Conservation (phyloP, 768 basidiomycete genomes). For the Boletus bicolor region DNA sequence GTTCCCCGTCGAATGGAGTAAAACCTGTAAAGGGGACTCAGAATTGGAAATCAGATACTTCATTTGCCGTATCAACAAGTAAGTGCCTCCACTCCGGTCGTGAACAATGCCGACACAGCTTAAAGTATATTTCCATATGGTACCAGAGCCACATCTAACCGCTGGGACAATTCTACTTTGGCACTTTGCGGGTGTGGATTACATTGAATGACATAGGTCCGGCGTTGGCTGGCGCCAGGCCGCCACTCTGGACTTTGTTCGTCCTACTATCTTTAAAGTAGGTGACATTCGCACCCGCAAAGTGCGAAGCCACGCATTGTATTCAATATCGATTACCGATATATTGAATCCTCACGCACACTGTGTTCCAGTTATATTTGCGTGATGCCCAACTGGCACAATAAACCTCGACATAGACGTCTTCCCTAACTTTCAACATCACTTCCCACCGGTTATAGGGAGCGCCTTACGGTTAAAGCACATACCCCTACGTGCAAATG, state of each 20-base stretch:
- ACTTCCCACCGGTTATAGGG: neutral
- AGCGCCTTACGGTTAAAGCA: neutral
- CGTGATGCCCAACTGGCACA: neutral
- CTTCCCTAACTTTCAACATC: neutral
- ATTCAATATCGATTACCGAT: neutral
- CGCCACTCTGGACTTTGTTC: neutral
- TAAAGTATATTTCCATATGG: neutral
- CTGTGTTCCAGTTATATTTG: constrained; percentile 1
- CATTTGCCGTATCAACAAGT: neutral
- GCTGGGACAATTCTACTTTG: neutral
- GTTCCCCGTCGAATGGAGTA: constrained; percentile 11
- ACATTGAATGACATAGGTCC: neutral
- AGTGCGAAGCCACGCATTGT: neutral
- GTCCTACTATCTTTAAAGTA: neutral
- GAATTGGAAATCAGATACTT: neutral
- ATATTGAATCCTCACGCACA: neutral
- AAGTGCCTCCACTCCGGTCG: neutral
- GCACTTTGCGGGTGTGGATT: neutral
- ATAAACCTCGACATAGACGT: constrained; percentile 10
- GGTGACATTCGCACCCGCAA: neutral
- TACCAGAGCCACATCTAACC: neutral
- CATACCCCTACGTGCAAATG: neutral
- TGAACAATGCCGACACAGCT: constrained; percentile 1
- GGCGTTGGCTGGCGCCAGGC: neutral
- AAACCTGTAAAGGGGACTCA: neutral